Percentiles rank a stretch among this genome's conserved stretches.
phyloP scores from a whole-genome alignment of 2,329 filamentous ascomycete genomes.

The Fusarium graminum region DNA sequence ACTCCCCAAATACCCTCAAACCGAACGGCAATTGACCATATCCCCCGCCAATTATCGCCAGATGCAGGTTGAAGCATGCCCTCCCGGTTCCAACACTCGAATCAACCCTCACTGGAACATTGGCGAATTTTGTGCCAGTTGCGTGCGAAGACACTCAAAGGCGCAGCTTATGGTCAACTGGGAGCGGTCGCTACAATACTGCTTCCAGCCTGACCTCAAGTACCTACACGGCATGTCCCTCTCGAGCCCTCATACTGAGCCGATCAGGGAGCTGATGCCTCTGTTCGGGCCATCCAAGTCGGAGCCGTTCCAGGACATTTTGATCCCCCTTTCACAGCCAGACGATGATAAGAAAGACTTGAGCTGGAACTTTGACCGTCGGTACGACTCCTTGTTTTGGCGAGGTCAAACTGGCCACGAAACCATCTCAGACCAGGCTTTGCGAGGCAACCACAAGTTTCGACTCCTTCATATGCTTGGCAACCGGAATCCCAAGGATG shows the following conservation, averaged over 20 bases:
- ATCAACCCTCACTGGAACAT: constrained; percentile 73
- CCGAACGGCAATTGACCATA: constrained; percentile 16
- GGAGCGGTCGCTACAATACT: constrained; percentile 74
- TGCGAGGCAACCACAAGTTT: constrained; percentile 77
- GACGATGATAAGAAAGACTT: constrained; percentile 58
- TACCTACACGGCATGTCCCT: constrained; percentile 81
- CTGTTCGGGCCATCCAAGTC: constrained; percentile 83
- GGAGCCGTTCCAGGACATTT: constrained; percentile 79
- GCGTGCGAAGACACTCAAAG: constrained; percentile 72
- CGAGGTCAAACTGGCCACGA: constrained; percentile 75
- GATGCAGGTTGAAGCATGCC: constrained; percentile 67
- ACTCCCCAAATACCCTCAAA: constrained; percentile 11
- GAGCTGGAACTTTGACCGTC: constrained; percentile 66
- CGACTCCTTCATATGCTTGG: constrained; percentile 78
- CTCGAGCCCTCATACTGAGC: constrained; percentile 71
- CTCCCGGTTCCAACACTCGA: constrained; percentile 70
- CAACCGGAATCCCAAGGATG: constrained; percentile 64
- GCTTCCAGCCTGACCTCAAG: constrained; percentile 81
- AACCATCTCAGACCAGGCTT: constrained; percentile 61
- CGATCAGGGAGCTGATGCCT: constrained; percentile 75
- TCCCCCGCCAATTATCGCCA: constrained; percentile 55
- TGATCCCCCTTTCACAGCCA: constrained; percentile 72
- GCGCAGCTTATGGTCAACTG: constrained; percentile 77
- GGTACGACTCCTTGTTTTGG: constrained; percentile 78
- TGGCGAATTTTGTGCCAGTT: constrained; percentile 73